Evolutionary conservation across 2,329 filamentous ascomycete genomes (phyloP), one percentile per base, ranked within the genome.

Genomic region (Aureobasidium sp.): DNA sequence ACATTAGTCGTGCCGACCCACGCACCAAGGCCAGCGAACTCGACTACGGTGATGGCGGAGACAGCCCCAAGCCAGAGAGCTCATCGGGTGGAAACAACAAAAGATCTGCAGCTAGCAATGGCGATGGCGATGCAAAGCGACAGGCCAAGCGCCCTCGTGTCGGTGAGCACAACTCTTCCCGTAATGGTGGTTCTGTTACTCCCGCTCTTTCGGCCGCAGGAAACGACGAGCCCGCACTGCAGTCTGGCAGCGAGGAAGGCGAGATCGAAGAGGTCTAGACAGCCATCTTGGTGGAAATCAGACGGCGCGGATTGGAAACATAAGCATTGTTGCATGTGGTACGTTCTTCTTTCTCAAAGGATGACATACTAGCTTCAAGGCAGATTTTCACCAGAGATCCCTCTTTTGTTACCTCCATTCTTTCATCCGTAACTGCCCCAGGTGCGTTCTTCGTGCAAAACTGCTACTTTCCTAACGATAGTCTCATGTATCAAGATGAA

Each of bases 211-310:
- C 61, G 29, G 27, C 61, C 17, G 61, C 61, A 47, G 59, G 52
- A 53, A 64, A 67, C 43, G 77, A 84, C 64, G 86, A 89, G 66
- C 79, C 85, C 57, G 79, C 81, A 62, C 80, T 92, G 62, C 87
- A 89, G 70, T 93, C 89, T 63, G 94, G 94, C 59, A 97, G 92
- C 71, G 94, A 99, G 77, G 94, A 99, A 76, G 94, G 94, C 59
- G 94, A 99, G 78, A 97, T 99, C 69, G 94, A 96, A 76, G 92
- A 97, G 79, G 75, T 79, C 63, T 79, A 77, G 66, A 43, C 3
- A 24, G 15, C 7, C 46, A 10, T 43, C 13, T 15, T 43, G 52
- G 29, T 17, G 5, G 8, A 44, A 9, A 32, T n/a, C 13, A 5
- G 8, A 29, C n/a, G 20, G 53, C 26, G 9, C n/a, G 13, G 44